Conservation (phyloP, 1,284 basidiomycete species). For the Phellinidium pouzarii region DNA sequence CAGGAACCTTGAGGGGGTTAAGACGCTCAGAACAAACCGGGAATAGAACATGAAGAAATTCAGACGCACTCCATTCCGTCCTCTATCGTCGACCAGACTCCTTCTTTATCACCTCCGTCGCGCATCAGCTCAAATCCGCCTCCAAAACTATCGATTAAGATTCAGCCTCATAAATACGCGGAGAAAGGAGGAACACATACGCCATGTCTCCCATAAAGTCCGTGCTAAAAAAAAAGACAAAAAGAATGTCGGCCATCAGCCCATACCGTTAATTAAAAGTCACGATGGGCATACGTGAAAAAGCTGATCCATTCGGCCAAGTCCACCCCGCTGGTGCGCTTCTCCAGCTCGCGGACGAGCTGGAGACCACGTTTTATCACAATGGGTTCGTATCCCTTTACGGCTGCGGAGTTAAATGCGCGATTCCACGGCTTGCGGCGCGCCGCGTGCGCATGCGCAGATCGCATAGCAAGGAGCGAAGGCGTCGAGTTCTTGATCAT, state of each 20-base stretch:
- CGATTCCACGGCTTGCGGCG: slow-evolving; percentile 37
- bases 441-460: slow-evolving; percentile 32
- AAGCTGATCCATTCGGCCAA: slow-evolving; percentile 31
- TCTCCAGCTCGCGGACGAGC: slow-evolving; percentile 28
- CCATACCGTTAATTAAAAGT: slow-evolving; percentile 23
- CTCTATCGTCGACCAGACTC: slow-evolving; percentile 20
- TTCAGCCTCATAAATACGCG: not conserved
- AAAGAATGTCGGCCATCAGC: slow-evolving; percentile 29
- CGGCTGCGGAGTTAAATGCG: slow-evolving; percentile 33
- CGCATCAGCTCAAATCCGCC: slow-evolving; percentile 28
- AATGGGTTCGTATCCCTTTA: slow-evolving; percentile 35
- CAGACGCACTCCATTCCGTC: slow-evolving; percentile 14
- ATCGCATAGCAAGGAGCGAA: slow-evolving; percentile 21
- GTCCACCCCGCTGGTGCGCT: slow-evolving; percentile 23
- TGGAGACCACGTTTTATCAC: slow-evolving; percentile 29
- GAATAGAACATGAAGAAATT: not conserved
- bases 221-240: slow-evolving; percentile 29
- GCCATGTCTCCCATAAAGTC: slow-evolving; percentile 37
- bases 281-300: slow-evolving; percentile 22
- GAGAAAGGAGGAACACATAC: slow-evolving; percentile 17
- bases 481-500: slow-evolving; percentile 10
- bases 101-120: slow-evolving; percentile 21
- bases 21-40: not conserved
- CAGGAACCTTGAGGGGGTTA: not conserved
- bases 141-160: slow-evolving; percentile 25